Percentiles rank a stretch among this genome's conserved stretches.
These are phyloP conservation scores for Hypoxylon crocopeplum DNA, from an alignment of 495 filamentous ascomycete genomes.

Conservation along the genomic window DNA sequence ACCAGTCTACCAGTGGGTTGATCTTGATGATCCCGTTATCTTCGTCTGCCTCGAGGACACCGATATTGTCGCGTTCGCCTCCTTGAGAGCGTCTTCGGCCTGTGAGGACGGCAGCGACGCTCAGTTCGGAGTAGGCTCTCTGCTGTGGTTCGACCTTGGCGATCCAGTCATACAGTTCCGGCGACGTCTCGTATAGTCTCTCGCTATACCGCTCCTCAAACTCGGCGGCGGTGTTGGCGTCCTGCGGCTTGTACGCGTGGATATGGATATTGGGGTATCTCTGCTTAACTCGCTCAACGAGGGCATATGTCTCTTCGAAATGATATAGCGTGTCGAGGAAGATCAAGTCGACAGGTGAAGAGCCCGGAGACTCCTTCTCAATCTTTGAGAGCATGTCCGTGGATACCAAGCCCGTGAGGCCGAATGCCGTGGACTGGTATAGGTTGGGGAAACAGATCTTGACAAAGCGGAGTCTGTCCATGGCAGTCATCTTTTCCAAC, in stretches of 20 bases:
- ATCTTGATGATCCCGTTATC: slow-evolving; percentile 89
- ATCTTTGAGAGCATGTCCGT: slow-evolving; percentile 94
- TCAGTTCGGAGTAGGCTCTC: slow-evolving; percentile 85
- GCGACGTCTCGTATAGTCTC: slow-evolving; percentile 82
- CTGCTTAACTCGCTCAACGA: slow-evolving; percentile 78
- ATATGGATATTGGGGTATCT: slow-evolving; percentile 79
- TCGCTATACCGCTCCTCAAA: slow-evolving; percentile 84
- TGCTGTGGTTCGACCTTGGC: slow-evolving; percentile 98
- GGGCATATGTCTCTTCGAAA: slow-evolving; percentile 85
- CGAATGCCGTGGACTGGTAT: slow-evolving; percentile 97
- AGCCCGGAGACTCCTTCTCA: slow-evolving; percentile 67
- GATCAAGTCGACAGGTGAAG: slow-evolving; percentile 79
- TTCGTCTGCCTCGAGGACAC: slow-evolving; percentile 91
- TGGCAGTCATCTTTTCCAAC: slow-evolving; percentile 75
- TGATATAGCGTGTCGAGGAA: slow-evolving; percentile 98
- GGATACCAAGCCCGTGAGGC: slow-evolving; percentile 90
- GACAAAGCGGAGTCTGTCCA: slow-evolving; percentile 91
- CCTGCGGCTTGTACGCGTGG: slow-evolving; percentile 88
- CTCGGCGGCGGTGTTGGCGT: slow-evolving; percentile 69
- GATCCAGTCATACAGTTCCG: slow-evolving; percentile 93
- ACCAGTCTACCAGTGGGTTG: slow-evolving; percentile 98
- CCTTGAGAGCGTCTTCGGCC: slow-evolving; percentile 92
- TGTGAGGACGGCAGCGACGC: slow-evolving; percentile 93
- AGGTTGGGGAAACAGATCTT: slow-evolving; percentile 87
- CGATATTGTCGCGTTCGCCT: slow-evolving; percentile 86